A percentile compares a stretch with the other conserved stretches of the same genome.
phyloP scores from a whole-genome alignment of 495 filamentous ascomycete species.

The Letharia columbiana region DNA sequence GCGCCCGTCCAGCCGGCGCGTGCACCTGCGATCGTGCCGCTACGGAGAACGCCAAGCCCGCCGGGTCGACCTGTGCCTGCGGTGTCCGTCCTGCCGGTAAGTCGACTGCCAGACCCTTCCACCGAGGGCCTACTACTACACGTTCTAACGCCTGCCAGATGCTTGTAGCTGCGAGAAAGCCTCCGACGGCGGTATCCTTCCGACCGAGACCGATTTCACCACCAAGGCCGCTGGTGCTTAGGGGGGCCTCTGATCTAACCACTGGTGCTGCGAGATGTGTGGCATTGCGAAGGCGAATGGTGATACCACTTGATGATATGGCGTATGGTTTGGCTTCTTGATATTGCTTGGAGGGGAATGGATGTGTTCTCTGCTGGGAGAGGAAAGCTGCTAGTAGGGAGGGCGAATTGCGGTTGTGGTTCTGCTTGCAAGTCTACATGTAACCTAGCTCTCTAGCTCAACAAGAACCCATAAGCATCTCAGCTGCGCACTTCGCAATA shows the following conservation, averaged over 20 bases:
- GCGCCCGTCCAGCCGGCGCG: constrained; percentile 63
- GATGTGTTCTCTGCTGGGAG: not conserved
- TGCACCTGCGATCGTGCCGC: constrained; percentile 73
- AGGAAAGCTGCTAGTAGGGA: not conserved
- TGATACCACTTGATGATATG: not conserved
- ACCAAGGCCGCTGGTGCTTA: constrained; percentile 39
- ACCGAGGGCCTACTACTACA: not conserved
- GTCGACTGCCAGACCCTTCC: not conserved
- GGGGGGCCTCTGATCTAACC: no score
- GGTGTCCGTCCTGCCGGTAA: constrained; percentile 35
- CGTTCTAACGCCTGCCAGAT: constrained; percentile 35
- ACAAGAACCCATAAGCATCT: not conserved
- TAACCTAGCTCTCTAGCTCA: not conserved
- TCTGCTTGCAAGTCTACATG: not conserved
- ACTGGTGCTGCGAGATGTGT: not conserved
- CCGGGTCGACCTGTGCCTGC: constrained; percentile 61
- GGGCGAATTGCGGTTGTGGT: not conserved
- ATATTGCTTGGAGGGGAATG: not conserved
- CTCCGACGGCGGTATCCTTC: constrained; percentile 42
- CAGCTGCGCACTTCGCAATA: not conserved
- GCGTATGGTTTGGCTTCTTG: not conserved
- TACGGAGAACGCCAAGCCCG: constrained; percentile 57
- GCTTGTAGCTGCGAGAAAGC: constrained; percentile 81
- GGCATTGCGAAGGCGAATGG: constrained; percentile 8
- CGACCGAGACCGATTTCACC: constrained; percentile 75